A percentile compares a stretch with the other conserved stretches of the same genome.
Conservation (phyloP, 257 asterid genomes). For the Paraleonurus japonicus region DNA sequence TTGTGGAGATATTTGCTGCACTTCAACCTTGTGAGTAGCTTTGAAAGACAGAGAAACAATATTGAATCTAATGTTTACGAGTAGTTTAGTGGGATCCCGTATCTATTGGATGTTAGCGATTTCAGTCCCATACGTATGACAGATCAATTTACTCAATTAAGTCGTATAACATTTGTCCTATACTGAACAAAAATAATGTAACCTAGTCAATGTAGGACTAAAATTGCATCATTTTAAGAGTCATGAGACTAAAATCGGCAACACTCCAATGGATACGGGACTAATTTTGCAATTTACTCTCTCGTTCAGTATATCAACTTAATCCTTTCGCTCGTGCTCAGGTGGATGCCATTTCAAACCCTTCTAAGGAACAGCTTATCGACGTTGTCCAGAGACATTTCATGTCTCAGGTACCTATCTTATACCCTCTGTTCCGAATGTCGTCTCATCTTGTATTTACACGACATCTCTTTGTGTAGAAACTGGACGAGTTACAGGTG, state of each 20-base stretch:
- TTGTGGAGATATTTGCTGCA: slow-evolving; percentile 83
- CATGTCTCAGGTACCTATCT: slow-evolving; percentile 75
- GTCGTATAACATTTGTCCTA: no score
- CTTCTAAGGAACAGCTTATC: slow-evolving; percentile 78
- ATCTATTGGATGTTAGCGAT: no score
- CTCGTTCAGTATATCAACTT: not conserved
- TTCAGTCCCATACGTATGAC: no score
- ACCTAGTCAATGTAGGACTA: no score
- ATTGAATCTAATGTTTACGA: not conserved
- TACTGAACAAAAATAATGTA: no score
- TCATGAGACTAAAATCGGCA: no score
- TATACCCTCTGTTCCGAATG: not conserved
- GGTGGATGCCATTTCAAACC: slow-evolving; percentile 78
- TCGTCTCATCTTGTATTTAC: not conserved
- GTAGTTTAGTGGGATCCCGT: not conserved
- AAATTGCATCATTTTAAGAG: no score
- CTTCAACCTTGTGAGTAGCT: slow-evolving; percentile 74
- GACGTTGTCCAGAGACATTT: slow-evolving; percentile 90
- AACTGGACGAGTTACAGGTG: slow-evolving; percentile 90
- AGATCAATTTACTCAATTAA: no score
- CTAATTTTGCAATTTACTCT: no score
- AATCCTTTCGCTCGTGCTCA: slow-evolving; percentile 6
- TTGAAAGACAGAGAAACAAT: not conserved
- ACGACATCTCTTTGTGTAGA: slow-evolving; percentile 39
- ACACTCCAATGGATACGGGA: no score